Base-by-base conservation (phyloP, 257 asterid species). In the Solanum ossicruentum region DNA sequence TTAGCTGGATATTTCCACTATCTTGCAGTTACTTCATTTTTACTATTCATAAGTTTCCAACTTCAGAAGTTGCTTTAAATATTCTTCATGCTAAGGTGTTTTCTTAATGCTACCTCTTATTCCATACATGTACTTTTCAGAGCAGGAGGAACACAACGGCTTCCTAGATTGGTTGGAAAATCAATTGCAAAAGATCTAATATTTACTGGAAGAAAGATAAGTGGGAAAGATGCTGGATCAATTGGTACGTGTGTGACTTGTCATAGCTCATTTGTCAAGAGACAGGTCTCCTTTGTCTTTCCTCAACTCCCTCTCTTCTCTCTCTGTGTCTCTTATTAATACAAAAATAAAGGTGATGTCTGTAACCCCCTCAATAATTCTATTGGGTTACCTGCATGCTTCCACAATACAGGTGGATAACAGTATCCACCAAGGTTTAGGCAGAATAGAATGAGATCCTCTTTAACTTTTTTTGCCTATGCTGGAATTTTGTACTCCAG, bases 81-180 rank as follows among this genome's bases (percentile, higher is more conserved):
- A 55, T 28, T 82, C 73, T 49, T 58, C 12, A 78, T 32, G 60
- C 85, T 49, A 73, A 84, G 63, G 56, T 70, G 12, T 84, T 58
- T 79, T 84, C 45, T 72, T 66, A 49, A 26, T 43, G 83, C 67
- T 84, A 9, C 85, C 87, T 66, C 77, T 73, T 65, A 84, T 81
- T 66, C 67, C 84, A 66, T 26, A 26, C 84, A 82, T 71, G 75
- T 87, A 79, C 77, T 88, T 87, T 88, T n/a, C 92, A 96, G 97
- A 88, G 98, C 99, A 36, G 98, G 99, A 83, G 98, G 98, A 61
- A 93, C 99, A n/a, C 98, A 91, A 84, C 89, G 98, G 88, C 98
- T 96, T 85, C 97, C 99, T 85, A 93, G 98, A 92, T 86, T 96
- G 90, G 94, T 96, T 80, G 99, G 99, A 49, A 93, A 90, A 90